phyloP scores from a whole-genome alignment of 2,329 filamentous ascomycete genomes.

The Cladosporium sp. region DNA sequence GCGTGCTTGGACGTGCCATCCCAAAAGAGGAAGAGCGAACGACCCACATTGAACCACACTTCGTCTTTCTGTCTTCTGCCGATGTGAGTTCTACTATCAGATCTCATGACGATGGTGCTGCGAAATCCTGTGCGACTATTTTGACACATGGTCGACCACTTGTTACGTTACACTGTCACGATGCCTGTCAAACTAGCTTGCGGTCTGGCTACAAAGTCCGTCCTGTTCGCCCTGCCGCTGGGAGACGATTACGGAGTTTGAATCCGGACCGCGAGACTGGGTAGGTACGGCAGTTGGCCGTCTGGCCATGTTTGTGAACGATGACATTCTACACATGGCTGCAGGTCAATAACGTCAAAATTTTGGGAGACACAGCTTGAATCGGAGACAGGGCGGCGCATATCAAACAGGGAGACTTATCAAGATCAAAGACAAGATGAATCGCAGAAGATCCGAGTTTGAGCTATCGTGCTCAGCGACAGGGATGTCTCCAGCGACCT shows the following conservation, averaged over 20 bases:
- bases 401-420: background rate
- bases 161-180: background rate
- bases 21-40: constrained; percentile 7
- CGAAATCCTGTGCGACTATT: background rate
- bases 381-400: background rate
- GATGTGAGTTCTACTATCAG: background rate
- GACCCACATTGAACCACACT: background rate
- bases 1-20: background rate
- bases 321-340: background rate
- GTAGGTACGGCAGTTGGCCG: background rate
- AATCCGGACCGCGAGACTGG: too few species aligned
- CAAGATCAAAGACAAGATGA: background rate
- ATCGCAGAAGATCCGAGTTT: background rate
- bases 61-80: background rate
- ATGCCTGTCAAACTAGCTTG: too few species aligned
- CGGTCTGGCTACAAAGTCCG: too few species aligned
- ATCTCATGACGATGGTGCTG: background rate
- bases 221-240: too few species aligned
- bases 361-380: background rate
- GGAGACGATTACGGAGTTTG: too few species aligned
- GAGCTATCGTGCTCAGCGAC: background rate
- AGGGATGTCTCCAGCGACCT: background rate
- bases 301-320: background rate
- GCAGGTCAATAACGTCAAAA: background rate
- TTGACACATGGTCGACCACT: background rate